These are phyloP conservation scores for Aspergillus coremiiformis DNA, from an alignment of 495 filamentous ascomycete genomes.

Conservation along the genomic window DNA sequence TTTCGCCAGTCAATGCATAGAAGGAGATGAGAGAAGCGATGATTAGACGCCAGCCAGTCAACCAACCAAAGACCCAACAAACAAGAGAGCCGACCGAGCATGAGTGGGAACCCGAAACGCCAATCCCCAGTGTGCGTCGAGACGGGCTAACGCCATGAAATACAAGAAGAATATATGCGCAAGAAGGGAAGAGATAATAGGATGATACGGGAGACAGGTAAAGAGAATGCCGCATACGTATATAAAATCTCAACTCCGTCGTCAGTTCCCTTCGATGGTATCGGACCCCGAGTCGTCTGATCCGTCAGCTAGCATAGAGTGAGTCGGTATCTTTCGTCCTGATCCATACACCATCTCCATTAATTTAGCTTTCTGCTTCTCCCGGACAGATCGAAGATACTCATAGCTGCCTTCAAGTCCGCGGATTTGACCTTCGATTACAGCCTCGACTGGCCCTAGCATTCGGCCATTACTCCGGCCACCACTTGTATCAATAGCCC, in stretches of 20 bases:
- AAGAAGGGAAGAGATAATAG: neutral
- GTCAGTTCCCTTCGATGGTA: conserved; percentile 4
- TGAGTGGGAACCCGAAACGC: neutral
- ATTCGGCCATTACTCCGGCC: conserved; percentile 46
- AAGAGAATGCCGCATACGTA: neutral
- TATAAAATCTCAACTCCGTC: neutral
- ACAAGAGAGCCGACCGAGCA: neutral
- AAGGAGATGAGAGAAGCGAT: neutral
- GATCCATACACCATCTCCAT: conserved; percentile 73
- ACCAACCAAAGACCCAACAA: neutral
- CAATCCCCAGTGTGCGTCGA: neutral
- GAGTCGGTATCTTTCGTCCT: conserved; percentile 29
- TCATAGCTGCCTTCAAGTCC: conserved; percentile 72
- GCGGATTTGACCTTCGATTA: conserved; percentile 74
- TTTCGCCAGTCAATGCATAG: neutral
- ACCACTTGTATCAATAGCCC: conserved; percentile 25
- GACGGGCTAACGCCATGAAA: neutral
- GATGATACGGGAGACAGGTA: neutral
- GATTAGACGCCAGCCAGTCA: neutral
- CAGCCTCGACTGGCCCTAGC: conserved; percentile 43
- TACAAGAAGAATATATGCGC: neutral
- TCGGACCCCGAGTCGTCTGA: conserved; percentile 14
- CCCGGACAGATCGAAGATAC: conserved; percentile 63
- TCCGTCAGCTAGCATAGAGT: conserved; percentile 21
- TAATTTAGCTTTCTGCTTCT: conserved; percentile 72